phyloP scores from a whole-genome alignment of 192 early-diverging fungal species.

The Jimgerdemannia flammicorona region DNA sequence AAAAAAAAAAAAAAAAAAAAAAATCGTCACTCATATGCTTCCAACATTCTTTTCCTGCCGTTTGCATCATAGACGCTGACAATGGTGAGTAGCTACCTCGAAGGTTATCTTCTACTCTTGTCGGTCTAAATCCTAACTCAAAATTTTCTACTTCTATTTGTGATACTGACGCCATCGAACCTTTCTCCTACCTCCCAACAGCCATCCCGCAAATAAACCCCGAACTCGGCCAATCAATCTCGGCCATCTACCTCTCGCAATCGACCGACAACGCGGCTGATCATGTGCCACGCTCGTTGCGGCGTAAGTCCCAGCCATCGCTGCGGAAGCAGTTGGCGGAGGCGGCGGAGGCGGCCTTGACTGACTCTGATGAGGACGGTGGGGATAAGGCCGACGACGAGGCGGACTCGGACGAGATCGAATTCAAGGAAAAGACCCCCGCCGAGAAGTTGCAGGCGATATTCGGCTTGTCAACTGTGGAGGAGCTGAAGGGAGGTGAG shows the following conservation, averaged over 20 bases:
- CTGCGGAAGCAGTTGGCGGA: constrained; percentile 21
- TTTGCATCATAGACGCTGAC: not conserved
- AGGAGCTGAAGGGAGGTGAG: constrained; percentile 21
- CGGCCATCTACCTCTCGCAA: constrained; percentile 16
- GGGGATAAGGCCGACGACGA: not conserved
- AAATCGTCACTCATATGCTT: not conserved
- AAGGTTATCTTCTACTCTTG: constrained; percentile 2
- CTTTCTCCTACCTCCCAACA: not conserved
- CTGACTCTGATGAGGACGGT: constrained; percentile 4
- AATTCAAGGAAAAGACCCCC: constrained; percentile 7
- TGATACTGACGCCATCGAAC: not conserved
- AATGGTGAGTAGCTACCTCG: not conserved
- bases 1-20: not conserved
- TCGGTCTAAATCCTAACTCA: not conserved
- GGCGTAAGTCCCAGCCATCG: constrained; percentile 6
- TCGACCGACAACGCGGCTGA: constrained; percentile 14
- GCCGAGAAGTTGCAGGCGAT: constrained; percentile 22
- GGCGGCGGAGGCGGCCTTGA: constrained; percentile 15
- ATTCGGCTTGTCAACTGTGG: constrained; percentile 15
- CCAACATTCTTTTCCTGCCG: not conserved
- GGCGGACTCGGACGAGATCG: constrained; percentile 1
- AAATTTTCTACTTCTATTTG: not conserved
- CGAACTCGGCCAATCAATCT: constrained; percentile 22
- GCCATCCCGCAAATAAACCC: not conserved
- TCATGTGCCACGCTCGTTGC: not conserved